These are phyloP conservation scores for Casuarina glauca DNA, from an alignment of 306 rosid genomes.

Conservation along the genomic window DNA sequence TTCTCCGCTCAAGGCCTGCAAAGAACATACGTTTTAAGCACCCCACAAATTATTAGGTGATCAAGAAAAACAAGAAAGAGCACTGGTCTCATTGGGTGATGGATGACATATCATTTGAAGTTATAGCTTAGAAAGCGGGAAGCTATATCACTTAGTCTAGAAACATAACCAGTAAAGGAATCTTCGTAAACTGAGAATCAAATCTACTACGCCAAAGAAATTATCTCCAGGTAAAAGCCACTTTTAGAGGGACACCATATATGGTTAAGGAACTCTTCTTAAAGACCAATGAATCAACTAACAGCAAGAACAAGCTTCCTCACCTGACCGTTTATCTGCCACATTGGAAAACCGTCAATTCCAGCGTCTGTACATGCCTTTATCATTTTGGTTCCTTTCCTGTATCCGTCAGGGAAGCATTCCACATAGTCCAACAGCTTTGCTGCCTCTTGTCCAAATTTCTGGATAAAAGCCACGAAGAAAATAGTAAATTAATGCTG, in stretches of 20 bases:
- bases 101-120: neutral
- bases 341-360: conserved; percentile 88
- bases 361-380: conserved; percentile 63
- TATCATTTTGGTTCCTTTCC: conserved; percentile 64
- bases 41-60: neutral
- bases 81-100: too few relatives aligned
- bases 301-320: conserved; percentile 10
- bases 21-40: conserved; percentile 11
- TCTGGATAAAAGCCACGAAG: conserved; percentile 37
- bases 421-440: conserved; percentile 76
- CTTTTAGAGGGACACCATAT: neutral
- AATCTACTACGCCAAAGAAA: neutral
- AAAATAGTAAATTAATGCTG: neutral
- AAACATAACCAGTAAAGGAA: neutral
- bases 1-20: conserved; percentile 76
- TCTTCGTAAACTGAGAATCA: neutral
- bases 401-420: conserved; percentile 87
- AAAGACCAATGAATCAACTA: neutral
- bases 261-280: conserved; percentile 3
- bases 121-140: neutral
- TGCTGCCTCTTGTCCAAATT: conserved; percentile 86
- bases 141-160: neutral
- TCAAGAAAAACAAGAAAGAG: neutral
- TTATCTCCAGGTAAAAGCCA: neutral
- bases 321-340: conserved; percentile 88